Base-by-base conservation (phyloP, 345 rosid genomes). In the Theobroma cacao region DNA sequence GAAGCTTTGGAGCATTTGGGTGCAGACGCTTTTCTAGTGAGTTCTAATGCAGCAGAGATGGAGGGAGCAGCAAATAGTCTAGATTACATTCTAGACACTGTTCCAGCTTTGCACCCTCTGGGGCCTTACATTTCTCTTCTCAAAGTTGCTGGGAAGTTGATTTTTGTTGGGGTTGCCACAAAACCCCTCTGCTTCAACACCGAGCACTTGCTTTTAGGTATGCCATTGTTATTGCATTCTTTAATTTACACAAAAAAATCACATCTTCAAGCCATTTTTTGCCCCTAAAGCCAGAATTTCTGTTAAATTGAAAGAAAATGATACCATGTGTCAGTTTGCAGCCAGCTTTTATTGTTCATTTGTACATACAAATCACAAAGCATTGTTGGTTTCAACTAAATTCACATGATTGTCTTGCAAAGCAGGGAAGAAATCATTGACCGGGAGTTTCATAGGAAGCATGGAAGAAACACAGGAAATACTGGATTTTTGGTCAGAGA, bases 401-500 rank as follows among this genome's bases (percentile, higher is more conserved):
- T 36, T 61, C 7, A 64, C 26, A 36, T 18, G 24, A 64, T 22
- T 3, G 40, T 15, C 1, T 8, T 48, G 60, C 59, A 70, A 70
- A 52, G n/a, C 70, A 82, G 94, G 90, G 71, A 90, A 88, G 85
- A 92, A 89, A 77, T 76, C 82, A 24, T 80, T 92, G 58, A 78
- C 85, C 0, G 91, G 98, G 53, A 90, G 91, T 71, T 89, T 89
- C 24, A 62, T 85, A 22, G 95, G 91, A 56, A 88, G 92, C 86
- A 82, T 91, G 47, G 83, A 88, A 77, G 95, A 92, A 72, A 81
- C 85, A 10, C 85, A 86, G 65, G 90, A 91, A 81, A 63, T 90
- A 75, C 75, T 86, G 38, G 87, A 81, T 0, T 89, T 91, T 31
- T 85, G 92, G 86, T 81, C 77, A 38, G 88, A 88, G 47, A 92